Base-by-base conservation (phyloP, 2,329 filamentous ascomycete genomes). In the Fusarium proliferatum region DNA sequence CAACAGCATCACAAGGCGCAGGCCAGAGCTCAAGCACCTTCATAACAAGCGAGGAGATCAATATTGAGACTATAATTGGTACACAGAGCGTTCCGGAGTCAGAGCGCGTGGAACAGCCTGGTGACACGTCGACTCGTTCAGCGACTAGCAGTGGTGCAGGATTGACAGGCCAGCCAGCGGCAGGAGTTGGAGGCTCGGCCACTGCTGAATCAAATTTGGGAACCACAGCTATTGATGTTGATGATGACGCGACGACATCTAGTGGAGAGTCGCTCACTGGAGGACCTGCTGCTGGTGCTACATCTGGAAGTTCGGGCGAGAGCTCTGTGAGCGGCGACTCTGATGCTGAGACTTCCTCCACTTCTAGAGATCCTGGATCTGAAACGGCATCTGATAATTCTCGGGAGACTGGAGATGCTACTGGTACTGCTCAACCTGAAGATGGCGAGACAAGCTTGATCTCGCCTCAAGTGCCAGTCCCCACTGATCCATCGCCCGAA, bases 51-150 rank as follows among this genome's bases (percentile, higher is more conserved):
- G 42, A 15, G 2, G 42, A 21, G 6, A 15, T 59, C 5, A 46
- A 51, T 1, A 28, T 46, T 5, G 60, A 59, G n/a, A 70, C 67
- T 0, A 19, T 70, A 2, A 4, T 70, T 28, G 61, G 61, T 0
- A 51, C 61, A 3, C 67, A 71, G 36, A 70, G 60, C 3, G 66
- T 70, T 2, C 17, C 65, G 0, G 65, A 69, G 17, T 65, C 67
- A 4, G 67, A 70, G 6, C 51, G 45, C 0, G 66, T 65, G 6
- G 36, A 39, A 6, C 67, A 55, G 12, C 51, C 36, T 0, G 45
- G 30, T 10, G 67, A 49, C 0, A 36, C 64, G 0, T 41, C 45
- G 5, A 46, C 34, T n/a, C 16, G n/a, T 1, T 13, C 17, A 6
- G 17, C 12, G 15, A 46, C 34, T 9, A 38, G 30, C 7, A 17